These are phyloP conservation scores for Rhodocollybia butyracea DNA, from an alignment of 768 basidiomycete genomes.

Conservation along the genomic window DNA sequence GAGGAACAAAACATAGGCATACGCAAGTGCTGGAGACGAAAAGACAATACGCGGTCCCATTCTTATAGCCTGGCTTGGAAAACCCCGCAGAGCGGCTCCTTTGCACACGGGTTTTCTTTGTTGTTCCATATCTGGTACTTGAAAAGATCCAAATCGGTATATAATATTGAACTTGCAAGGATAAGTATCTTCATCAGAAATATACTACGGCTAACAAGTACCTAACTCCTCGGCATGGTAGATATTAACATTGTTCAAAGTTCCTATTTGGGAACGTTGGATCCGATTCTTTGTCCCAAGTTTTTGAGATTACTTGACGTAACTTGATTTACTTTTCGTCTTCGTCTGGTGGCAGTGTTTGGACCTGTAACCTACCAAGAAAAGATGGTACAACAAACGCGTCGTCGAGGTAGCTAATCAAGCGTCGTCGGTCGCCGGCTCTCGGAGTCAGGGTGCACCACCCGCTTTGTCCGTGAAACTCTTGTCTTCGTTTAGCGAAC, in stretches of 20 bases:
- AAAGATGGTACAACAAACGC: too few relatives aligned
- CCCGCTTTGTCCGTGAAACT: neutral
- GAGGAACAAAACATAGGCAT: too few relatives aligned
- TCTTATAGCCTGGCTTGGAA: neutral
- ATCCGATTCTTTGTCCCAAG: neutral
- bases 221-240: too few relatives aligned
- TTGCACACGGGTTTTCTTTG: too few relatives aligned
- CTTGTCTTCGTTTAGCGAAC: neutral
- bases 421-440: neutral
- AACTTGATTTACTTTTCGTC: neutral
- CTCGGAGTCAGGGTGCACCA: neutral
- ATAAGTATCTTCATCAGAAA: too few relatives aligned
- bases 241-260: neutral
- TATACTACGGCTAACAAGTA: too few relatives aligned
- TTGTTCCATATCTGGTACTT: neutral
- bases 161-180: too few relatives aligned
- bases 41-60: constrained; percentile 1
- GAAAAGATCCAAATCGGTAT: too few relatives aligned
- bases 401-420: too few relatives aligned
- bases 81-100: neutral
- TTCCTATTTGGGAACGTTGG: neutral
- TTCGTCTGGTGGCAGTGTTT: neutral
- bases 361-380: too few relatives aligned
- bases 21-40: neutral
- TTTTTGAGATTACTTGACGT: neutral